phyloP scores from a whole-genome alignment of 441 rosid genomes.

The Adansonia rubrostipa region DNA sequence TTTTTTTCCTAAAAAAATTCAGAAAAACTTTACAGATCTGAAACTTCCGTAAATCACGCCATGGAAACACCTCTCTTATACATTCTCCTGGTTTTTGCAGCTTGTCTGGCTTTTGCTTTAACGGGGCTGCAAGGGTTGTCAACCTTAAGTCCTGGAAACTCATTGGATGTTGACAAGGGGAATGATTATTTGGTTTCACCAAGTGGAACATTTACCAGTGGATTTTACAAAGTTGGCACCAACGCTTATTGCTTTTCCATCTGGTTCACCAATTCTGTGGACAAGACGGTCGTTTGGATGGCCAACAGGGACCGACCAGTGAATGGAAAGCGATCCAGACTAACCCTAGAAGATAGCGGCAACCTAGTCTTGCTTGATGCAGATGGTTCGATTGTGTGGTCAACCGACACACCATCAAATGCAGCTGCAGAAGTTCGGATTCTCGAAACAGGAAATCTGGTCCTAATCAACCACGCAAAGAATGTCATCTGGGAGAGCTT shows the following conservation, averaged over 20 bases:
- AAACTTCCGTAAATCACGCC: neutral
- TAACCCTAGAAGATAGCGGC: conserved; percentile 26
- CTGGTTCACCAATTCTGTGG: conserved; percentile 35
- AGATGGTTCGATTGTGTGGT: conserved; percentile 31
- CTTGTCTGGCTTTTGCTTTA: conserved; percentile 5
- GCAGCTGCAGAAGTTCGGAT: conserved; percentile 19
- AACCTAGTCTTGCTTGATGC: conserved; percentile 34
- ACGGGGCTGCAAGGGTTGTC: conserved; percentile 14
- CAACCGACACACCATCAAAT: conserved; percentile 24
- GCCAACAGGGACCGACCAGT: conserved; percentile 40
- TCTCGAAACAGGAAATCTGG: conserved; percentile 35
- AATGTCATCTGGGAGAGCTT: conserved; percentile 34
- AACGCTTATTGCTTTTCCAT: conserved; percentile 35
- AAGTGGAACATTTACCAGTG: conserved; percentile 28
- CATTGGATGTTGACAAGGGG: conserved; percentile 29
- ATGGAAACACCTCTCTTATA: conserved; percentile 22
- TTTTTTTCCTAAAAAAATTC: neutral
- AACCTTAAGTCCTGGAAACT: conserved; percentile 26
- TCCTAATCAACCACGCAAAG: conserved; percentile 15
- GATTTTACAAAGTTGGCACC: conserved; percentile 33
- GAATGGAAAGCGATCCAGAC: conserved; percentile 31
- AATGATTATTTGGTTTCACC: conserved; percentile 30
- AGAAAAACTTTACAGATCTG: neutral
- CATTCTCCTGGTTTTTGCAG: conserved; percentile 14
- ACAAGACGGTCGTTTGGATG: conserved; percentile 39